A percentile compares a stretch with the other conserved stretches of the same genome.
Evolutionary conservation across 1,284 basidiomycete genomes (phyloP).

Genomic region (Malassezia equina): DNA sequence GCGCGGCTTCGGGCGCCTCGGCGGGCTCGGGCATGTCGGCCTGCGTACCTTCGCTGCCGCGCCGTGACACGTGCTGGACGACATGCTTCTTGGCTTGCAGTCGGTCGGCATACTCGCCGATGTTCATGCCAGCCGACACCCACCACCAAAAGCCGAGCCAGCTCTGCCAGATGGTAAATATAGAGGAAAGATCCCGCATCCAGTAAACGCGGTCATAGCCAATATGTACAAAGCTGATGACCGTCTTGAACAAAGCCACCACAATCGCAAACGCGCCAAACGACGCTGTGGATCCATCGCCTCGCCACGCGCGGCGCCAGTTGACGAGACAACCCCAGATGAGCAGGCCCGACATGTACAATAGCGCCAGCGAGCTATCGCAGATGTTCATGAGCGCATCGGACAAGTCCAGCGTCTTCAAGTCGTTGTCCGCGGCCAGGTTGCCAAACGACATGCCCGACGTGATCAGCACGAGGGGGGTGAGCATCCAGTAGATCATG

Average conservation of each 20-base stretch:
- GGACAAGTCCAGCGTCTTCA: constrained; percentile 56
- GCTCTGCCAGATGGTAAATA: constrained; percentile 45
- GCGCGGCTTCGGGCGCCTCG: background rate
- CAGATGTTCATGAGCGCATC: constrained; percentile 81
- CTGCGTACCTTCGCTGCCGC: background rate
- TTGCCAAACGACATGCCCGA: constrained; percentile 75
- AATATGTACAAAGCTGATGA: constrained; percentile 44
- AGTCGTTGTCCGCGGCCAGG: constrained; percentile 52
- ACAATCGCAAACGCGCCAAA: constrained; percentile 59
- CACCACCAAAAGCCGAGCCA: constrained; percentile 49
- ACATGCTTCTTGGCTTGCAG: constrained; percentile 8
- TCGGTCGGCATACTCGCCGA: constrained; percentile 47
- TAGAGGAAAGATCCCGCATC: constrained; percentile 42
- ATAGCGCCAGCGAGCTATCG: constrained; percentile 83
- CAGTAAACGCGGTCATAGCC: constrained; percentile 45
- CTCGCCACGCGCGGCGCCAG: constrained; percentile 81
- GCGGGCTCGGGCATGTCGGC: background rate
- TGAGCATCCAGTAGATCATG: constrained; percentile 76
- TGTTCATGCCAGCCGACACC: constrained; percentile 47
- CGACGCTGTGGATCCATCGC: constrained; percentile 76
- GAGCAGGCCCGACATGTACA: constrained; percentile 78
- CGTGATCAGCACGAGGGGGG: constrained; percentile 74
- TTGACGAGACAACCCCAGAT: constrained; percentile 91
- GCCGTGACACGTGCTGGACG: background rate
- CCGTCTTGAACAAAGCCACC: constrained; percentile 39